Base-by-base conservation (phyloP, 2,329 filamentous ascomycete genomes). In the Fusarium redolens region DNA sequence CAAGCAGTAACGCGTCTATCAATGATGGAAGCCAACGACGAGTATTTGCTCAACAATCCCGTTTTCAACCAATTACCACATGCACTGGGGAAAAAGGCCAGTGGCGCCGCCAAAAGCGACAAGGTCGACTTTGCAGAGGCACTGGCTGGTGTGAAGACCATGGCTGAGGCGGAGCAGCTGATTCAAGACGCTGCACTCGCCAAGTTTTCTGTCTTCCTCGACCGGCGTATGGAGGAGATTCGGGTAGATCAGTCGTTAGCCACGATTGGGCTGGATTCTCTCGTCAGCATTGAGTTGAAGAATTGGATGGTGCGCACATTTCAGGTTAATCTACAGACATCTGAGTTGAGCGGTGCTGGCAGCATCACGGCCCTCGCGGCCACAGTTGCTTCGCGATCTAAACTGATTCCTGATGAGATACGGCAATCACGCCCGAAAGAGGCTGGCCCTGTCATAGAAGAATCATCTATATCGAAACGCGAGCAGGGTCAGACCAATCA, bases 221-320 rank as follows among this genome's bases (percentile, higher is more conserved):
- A 64, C 6, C 35, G 61, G 2, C 61, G 55, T 7, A 20, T 44
- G 2, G 61, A 64, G 2, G 61, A 64, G 20, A 64, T 64, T 28
- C 44, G 37, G 3, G 44, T 64, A 1, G 31, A 60, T n/a, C 61
- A 64, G 25, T 64, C 61, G 0, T 17, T 64, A 7, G 43, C 55
- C 3, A 64, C 61, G 4, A 60, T 64, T 5, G 61, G 61, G 1
- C 5, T 64, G 3, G 61, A 64, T 18, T 64, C 61, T 7, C 44
- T 64, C 4, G 61, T 64, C 13, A 64, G 61, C 2, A 64, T 64
- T 18, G 61, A 64, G 37, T n/a, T 64, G 20, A 64, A 64, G 37
- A 64, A 64, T 6, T 64, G 61, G 61, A 64, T 64, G 61, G 55
- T 61, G 14, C 61, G 61, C 28, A 64, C 61, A 18, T 64, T 64